phyloP scores from a whole-genome alignment of 2,329 filamentous ascomycete species.

The Ceratocystis alfenasii region DNA sequence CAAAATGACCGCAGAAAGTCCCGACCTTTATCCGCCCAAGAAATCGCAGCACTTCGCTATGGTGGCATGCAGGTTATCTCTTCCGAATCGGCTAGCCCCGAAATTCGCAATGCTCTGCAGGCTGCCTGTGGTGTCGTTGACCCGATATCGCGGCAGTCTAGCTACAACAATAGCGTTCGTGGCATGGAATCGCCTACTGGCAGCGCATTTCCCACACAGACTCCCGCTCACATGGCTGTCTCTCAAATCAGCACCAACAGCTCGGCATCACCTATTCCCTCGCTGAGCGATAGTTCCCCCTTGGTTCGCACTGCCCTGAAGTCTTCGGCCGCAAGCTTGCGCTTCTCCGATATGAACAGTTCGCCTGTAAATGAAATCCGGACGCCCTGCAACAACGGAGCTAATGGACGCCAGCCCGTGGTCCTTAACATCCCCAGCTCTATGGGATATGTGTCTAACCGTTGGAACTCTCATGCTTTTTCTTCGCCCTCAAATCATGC shows the following conservation, averaged over 20 bases:
- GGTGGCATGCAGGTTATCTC: conserved; percentile 42
- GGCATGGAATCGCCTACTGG: conserved; percentile 14
- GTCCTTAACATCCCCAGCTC: conserved; percentile 31
- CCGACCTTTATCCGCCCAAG: conserved; percentile 66
- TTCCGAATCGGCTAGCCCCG: conserved; percentile 30
- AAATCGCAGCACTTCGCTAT: conserved; percentile 52
- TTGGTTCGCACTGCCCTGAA: conserved; percentile 8
- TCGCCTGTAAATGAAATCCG: conserved; percentile 21
- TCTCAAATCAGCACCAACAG: conserved; percentile 1
- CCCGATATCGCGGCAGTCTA: conserved; percentile 27
- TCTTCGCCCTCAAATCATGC: conserved; percentile 35
- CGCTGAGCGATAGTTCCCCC: conserved; percentile 19
- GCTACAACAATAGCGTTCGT: background rate
- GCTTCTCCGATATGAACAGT: conserved; percentile 15
- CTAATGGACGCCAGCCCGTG: conserved; percentile 6
- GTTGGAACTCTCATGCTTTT: conserved; percentile 45
- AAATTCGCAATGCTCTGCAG: conserved; percentile 25
- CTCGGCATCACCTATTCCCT: conserved; percentile 18
- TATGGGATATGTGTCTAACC: conserved; percentile 42
- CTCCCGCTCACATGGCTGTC: conserved; percentile 25
- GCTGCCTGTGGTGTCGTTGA: conserved; percentile 23
- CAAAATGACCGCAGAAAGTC: conserved; percentile 88
- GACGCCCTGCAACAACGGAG: conserved; percentile 16
- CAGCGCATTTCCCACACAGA: conserved; percentile 24
- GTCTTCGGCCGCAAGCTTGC: conserved; percentile 1